Evolutionary conservation across 2,329 filamentous ascomycete species (phyloP), one percentile per base, ranked within the genome.

Genomic region (Huntiella decipiens): DNA sequence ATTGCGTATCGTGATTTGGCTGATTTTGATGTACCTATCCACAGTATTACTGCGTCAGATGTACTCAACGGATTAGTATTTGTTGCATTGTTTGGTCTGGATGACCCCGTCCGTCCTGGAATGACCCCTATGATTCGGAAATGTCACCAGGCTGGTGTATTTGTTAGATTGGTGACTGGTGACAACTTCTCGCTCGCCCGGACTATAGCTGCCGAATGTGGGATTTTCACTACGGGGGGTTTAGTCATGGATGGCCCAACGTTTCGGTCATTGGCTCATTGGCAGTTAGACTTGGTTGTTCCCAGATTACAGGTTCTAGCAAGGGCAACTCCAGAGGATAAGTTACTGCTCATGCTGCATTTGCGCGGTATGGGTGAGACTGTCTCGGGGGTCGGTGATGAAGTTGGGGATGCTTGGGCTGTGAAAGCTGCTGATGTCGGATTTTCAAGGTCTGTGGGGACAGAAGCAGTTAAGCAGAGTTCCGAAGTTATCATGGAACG

Each of bases 291-390:
- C 44, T 62, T 64, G 1, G 60, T 74, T 16, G 72, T 79, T 36
- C 74, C 73, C 4, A 70, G 75, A 39, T 66, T 82, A 1, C 77
- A 78, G 53, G 76, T 82, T 13, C 66, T 82, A 38, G 78, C 78
- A 22, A 68, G 77, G 43, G 80, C 77, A 0, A 79, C 74, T 38
- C 78, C 78, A 0, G 75, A 82, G 51, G 78, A 82, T 52, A 82
- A 82, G 60, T 64, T 74, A 11, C 70, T 72, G 34, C 65, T 82
- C 32, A 77, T 82, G 31, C 73, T 70, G 53, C 66, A 71, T 36
- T 63, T 82, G 1, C 76, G 77, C 54, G 69, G 73, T 42, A 68
- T 80, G 50, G 77, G 76, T 16, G 73, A 78, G 56, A 77, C 72
- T 4, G 76, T 79, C 22, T 75, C 75, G 34, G 74, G 79, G 1